Percentiles rank a stretch among this genome's conserved stretches.
These are phyloP conservation scores for Heliamphora pulchella DNA, from an alignment of 179 eudicot genomes.

Conservation along the genomic window DNA sequence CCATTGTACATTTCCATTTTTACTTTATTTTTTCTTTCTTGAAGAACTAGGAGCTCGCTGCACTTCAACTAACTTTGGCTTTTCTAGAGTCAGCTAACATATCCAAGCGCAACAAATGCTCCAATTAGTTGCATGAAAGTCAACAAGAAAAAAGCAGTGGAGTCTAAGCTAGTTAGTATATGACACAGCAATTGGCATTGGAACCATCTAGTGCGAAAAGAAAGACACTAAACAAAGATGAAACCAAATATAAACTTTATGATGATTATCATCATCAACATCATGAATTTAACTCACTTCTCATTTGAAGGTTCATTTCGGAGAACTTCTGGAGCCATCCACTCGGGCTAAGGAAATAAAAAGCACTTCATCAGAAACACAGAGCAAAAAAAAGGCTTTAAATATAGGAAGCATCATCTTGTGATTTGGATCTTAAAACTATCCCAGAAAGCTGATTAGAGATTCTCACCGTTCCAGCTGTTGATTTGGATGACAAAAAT, in stretches of 20 bases:
- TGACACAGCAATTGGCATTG: neutral
- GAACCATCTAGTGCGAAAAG: slow-evolving; percentile 6
- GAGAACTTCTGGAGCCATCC: slow-evolving; percentile 99
- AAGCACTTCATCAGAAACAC: neutral
- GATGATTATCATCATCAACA: neutral
- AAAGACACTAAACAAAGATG: neutral
- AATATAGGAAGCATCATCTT: slow-evolving; percentile 6
- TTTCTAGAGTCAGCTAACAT: neutral
- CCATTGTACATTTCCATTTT: too few species aligned
- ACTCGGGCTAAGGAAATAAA: slow-evolving; percentile 65
- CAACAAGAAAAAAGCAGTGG: neutral
- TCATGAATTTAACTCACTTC: slow-evolving; percentile 55
- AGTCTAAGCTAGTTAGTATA: neutral
- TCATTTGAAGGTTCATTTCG: slow-evolving; percentile 97
- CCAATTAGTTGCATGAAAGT: neutral
- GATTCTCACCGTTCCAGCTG: slow-evolving; percentile 90
- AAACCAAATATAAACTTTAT: neutral
- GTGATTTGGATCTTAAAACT: slow-evolving; percentile 10
- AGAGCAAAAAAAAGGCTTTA: slow-evolving; percentile 1
- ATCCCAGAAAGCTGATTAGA: neutral
- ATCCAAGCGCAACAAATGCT: neutral
- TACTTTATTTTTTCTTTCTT: neutral
- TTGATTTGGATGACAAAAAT: slow-evolving; percentile 93
- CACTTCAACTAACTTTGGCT: neutral
- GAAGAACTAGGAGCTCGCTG: neutral